Evolutionary conservation across 371 early-diverging fungal genomes (phyloP).

Genomic region (Coemansia sp.): DNA sequence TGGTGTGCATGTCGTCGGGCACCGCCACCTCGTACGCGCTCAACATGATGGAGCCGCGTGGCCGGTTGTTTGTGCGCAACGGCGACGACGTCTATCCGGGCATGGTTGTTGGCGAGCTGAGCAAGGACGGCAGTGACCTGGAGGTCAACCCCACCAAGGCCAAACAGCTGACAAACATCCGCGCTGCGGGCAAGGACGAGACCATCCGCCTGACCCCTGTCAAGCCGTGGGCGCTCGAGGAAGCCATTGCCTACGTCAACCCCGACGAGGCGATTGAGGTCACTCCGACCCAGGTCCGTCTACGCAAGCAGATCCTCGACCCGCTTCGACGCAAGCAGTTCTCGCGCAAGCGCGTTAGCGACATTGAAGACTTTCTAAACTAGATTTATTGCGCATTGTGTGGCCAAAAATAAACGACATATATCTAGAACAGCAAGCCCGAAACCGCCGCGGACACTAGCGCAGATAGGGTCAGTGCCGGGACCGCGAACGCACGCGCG

Average conservation of each 20-base stretch:
- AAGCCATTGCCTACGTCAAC: slow-evolving; percentile 71
- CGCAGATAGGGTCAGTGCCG: background rate
- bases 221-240: slow-evolving; percentile 66
- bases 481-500: background rate
- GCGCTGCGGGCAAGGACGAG: slow-evolving; percentile 74
- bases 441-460: slow-evolving; percentile 2
- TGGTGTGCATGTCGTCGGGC: slow-evolving; percentile 67
- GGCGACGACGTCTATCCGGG: slow-evolving; percentile 74
- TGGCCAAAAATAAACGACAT: too few relatives aligned
- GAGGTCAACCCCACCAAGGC: slow-evolving; percentile 79
- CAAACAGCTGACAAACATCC: slow-evolving; percentile 72
- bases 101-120: slow-evolving; percentile 80
- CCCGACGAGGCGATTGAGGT: slow-evolving; percentile 79
- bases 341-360: slow-evolving; percentile 50
- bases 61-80: slow-evolving; percentile 70
- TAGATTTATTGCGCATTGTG: background rate
- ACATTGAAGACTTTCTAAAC: slow-evolving; percentile 40
- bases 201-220: slow-evolving; percentile 65
- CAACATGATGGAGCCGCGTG: slow-evolving; percentile 68
- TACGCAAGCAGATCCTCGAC: slow-evolving; percentile 71
- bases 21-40: slow-evolving; percentile 70
- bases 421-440: slow-evolving; percentile 2
- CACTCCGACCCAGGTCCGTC: slow-evolving; percentile 66
- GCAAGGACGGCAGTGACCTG: slow-evolving; percentile 63
- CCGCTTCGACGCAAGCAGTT: slow-evolving; percentile 60